These are phyloP conservation scores for Flammula alnicola DNA, from an alignment of 1,284 basidiomycete species.

Conservation along the genomic window DNA sequence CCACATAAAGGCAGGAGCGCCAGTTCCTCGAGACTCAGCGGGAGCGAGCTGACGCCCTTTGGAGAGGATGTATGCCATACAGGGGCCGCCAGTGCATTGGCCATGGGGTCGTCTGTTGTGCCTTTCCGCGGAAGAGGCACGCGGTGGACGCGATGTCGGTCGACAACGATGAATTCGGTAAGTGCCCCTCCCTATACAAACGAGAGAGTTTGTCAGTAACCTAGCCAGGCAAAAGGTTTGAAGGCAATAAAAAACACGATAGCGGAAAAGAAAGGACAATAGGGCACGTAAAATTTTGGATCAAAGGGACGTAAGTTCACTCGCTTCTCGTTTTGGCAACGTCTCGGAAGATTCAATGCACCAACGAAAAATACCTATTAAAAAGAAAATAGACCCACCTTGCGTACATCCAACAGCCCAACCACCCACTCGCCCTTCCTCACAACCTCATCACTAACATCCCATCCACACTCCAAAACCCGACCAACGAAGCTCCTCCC, in stretches of 20 bases:
- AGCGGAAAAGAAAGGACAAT: slow-evolving; percentile 11
- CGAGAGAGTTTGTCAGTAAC: background rate
- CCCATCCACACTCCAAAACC: slow-evolving; percentile 79
- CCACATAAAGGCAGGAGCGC: slow-evolving; percentile 79
- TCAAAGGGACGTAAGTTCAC: background rate
- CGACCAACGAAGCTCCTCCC: slow-evolving; percentile 85
- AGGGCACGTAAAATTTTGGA: slow-evolving; percentile 10
- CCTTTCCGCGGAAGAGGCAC: slow-evolving; percentile 59
- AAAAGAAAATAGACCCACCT: slow-evolving; percentile 54
- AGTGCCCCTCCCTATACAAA: slow-evolving; percentile 73
- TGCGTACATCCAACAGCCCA: slow-evolving; percentile 75
- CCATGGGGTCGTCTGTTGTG: slow-evolving; percentile 14
- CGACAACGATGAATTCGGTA: slow-evolving; percentile 81
- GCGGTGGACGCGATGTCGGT: slow-evolving; percentile 76
- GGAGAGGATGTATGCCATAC: too few relatives aligned
- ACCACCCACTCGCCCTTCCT: slow-evolving; percentile 84
- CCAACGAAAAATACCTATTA: background rate
- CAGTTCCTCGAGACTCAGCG: slow-evolving; percentile 74
- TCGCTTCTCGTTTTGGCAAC: background rate
- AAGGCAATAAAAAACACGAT: slow-evolving; percentile 7
- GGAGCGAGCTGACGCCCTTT: too few relatives aligned
- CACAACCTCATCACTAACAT: slow-evolving; percentile 68
- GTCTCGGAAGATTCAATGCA: background rate
- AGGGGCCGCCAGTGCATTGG: too few relatives aligned
- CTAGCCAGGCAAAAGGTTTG: slow-evolving; percentile 4